Conservation (phyloP, 192 early-diverging fungal genomes). For the Bifiguratus adelaidae region DNA sequence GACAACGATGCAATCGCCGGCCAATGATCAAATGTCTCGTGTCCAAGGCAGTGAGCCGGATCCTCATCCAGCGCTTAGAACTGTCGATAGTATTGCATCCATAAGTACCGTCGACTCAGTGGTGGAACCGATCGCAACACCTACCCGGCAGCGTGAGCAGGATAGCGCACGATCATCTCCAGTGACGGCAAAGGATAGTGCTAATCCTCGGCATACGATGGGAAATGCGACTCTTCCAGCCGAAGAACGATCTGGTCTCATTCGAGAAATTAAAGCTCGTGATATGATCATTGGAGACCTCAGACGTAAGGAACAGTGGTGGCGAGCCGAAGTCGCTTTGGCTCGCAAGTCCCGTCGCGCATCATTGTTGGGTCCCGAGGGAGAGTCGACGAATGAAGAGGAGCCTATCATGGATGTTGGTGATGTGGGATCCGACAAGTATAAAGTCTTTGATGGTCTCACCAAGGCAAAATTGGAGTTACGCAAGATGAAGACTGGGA, state of each 20-base stretch:
- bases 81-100: too few species aligned
- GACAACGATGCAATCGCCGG: too few species aligned
- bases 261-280: constrained; percentile 10
- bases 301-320: constrained; percentile 31
- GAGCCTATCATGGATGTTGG: constrained; percentile 19
- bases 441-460: constrained; percentile 30
- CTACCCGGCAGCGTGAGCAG: too few species aligned
- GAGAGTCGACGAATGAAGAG: constrained; percentile 9
- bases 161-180: too few species aligned
- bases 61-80: too few species aligned
- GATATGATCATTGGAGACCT: constrained; percentile 15
- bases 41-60: too few species aligned
- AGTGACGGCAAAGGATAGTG: too few species aligned
- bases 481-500: constrained; percentile 20
- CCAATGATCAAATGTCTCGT: too few species aligned
- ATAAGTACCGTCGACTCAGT: too few species aligned
- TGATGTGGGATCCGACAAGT: constrained; percentile 32
- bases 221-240: neutral
- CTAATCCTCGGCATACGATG: too few species aligned
- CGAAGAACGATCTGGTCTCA: constrained; percentile 11
- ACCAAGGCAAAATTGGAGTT: constrained; percentile 36
- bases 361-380: too few species aligned
- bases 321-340: constrained; percentile 21
- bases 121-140: too few species aligned
- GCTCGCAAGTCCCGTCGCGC: constrained; percentile 9